Evolutionary conservation across 371 early-diverging fungal genomes (phyloP).

Genomic region (Mortierella polycephala): DNA sequence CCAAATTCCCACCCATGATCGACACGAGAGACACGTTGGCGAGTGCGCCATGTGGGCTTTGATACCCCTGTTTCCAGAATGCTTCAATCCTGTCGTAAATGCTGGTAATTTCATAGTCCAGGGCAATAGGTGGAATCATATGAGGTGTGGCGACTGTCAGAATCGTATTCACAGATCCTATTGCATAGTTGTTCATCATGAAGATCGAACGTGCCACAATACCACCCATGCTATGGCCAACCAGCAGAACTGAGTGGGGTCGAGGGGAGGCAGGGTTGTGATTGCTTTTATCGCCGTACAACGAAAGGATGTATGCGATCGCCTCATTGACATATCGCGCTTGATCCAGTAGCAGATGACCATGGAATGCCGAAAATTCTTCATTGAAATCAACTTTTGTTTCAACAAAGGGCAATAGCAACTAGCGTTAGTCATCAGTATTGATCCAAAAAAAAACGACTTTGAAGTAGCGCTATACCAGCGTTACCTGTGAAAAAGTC

Average conservation of each 20-base stretch:
- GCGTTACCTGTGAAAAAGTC: conserved; percentile 86
- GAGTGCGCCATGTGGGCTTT: conserved; percentile 14
- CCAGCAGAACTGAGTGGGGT: conserved; percentile 79
- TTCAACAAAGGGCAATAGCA: background rate
- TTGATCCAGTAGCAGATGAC: conserved; percentile 83
- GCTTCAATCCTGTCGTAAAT: conserved; percentile 76
- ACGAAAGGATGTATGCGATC: conserved; percentile 82
- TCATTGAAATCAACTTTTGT: conserved; percentile 84
- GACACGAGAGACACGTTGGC: conserved; percentile 78
- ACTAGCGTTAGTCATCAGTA: background rate
- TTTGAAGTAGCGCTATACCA: background rate
- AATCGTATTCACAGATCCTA: conserved; percentile 83
- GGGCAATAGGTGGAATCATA: conserved; percentile 80
- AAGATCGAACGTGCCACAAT: conserved; percentile 89
- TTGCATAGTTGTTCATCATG: conserved; percentile 72
- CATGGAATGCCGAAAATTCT: conserved; percentile 91
- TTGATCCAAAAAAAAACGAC: background rate
- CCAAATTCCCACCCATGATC: conserved; percentile 91
- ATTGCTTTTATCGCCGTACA: conserved; percentile 55
- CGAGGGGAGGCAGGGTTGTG: conserved; percentile 46
- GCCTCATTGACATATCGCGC: conserved; percentile 89
- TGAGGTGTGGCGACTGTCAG: conserved; percentile 95
- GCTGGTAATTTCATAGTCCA: conserved; percentile 76
- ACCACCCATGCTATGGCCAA: conserved; percentile 98
- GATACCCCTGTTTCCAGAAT: conserved; percentile 67